These are phyloP conservation scores for Tolypocladium paradoxum DNA, from an alignment of 2,329 filamentous ascomycete species.

Conservation along the genomic window DNA sequence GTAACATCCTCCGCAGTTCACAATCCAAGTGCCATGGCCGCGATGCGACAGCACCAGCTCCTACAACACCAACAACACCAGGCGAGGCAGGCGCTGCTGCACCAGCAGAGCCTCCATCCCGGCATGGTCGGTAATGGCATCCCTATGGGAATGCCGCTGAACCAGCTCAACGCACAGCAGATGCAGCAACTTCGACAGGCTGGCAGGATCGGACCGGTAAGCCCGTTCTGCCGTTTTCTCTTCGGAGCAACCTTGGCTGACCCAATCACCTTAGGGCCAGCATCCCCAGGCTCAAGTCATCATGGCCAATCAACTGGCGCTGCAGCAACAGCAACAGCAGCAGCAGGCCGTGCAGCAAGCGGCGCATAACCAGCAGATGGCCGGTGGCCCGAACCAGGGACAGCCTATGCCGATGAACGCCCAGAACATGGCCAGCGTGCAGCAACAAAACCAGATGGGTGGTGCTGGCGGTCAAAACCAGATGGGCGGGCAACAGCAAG, in stretches of 20 bases:
- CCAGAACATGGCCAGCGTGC: constrained; percentile 33
- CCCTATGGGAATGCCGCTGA: constrained; percentile 40
- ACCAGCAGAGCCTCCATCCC: constrained; percentile 41
- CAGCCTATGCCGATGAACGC: constrained; percentile 38
- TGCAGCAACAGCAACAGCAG: constrained; percentile 30
- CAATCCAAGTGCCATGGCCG: constrained; percentile 26
- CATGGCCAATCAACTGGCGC: constrained; percentile 36
- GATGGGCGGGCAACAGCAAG: constrained; percentile 9
- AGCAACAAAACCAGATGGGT: constrained; percentile 9
- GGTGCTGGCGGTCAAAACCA: constrained; percentile 6
- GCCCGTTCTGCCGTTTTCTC: constrained; percentile 6
- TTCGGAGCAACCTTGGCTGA: neutral
- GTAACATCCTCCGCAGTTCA: constrained; percentile 14
- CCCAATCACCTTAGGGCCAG: constrained; percentile 11
- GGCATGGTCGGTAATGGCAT: constrained; percentile 37
- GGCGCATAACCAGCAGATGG: constrained; percentile 27
- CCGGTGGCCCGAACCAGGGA: constrained; percentile 30
- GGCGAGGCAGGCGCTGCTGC: constrained; percentile 40
- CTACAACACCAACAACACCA: constrained; percentile 46
- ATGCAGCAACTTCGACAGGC: constrained; percentile 36
- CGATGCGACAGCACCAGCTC: constrained; percentile 44
- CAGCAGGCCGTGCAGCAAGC: constrained; percentile 21
- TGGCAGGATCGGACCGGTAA: constrained; percentile 30
- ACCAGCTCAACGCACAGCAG: constrained; percentile 39
- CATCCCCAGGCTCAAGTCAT: constrained; percentile 26